Evolutionary conservation across 169 alveolate genomes (phyloP), one percentile per base, ranked within the genome.

Genomic region (Eimeria mitis): DNA sequence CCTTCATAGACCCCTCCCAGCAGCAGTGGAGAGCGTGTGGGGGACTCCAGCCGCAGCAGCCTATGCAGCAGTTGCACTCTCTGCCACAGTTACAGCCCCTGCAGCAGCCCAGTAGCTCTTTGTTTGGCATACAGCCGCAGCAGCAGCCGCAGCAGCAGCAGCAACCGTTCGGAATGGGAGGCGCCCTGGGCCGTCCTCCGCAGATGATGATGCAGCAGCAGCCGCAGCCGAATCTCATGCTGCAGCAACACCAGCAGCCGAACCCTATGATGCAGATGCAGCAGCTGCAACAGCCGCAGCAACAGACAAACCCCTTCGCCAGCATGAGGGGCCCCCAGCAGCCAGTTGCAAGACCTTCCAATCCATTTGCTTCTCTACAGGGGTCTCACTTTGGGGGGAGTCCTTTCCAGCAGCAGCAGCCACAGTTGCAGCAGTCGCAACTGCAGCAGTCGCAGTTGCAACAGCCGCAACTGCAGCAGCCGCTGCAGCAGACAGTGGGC

Each of bases 251-350:
- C 59, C 71, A 52, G 59, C 90, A 54, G 90, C 76, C 90, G 56
- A 83, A 31, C 19, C 75, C 70, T 37, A 31, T 83, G 90, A n/a
- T 78, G 54, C 88, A 78, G 42, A n/a, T 78, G 65, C 88, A 78
- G 88, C 88, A 78, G 44, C 31, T 83, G 56, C 89, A 54, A 34
- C 89, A 49, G 71, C 75, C 89, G n/a, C 90, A 83, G 31, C 90
- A 83, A 40, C 90, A 83, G 75, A 40, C 73, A 21, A 83, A 83
- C 90, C 90, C 90, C 76, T 83, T 83, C 52, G 90, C 90, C 59
- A 83, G 90, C 90, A 83, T 83, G 90, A 23, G 90, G 56, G 90
- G 90, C 56, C 90, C 90, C 59, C 90, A 83, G 76, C 90, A 83
- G 31, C 76, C 90, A 42, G 90, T 76, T 11, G 90, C 90, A 59